These are phyloP conservation scores for Streptanthus diversifolius DNA, from an alignment of 345 rosid species.

Conservation along the genomic window DNA sequence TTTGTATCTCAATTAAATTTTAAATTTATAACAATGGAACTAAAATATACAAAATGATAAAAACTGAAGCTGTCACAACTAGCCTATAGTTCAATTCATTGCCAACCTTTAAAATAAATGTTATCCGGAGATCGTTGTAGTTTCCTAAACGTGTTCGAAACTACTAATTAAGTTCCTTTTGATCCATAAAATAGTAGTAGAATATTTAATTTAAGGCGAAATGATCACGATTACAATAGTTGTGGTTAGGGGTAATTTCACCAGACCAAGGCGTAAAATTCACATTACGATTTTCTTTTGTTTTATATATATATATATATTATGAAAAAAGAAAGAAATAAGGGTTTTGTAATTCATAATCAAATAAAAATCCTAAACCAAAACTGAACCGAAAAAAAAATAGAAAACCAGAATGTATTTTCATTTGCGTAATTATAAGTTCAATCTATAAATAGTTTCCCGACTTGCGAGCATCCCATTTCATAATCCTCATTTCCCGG, in stretches of 20 bases:
- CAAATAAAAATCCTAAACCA: background rate
- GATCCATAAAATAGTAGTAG: background rate
- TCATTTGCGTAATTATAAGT: slow-evolving; percentile 8
- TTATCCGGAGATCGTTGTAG: background rate
- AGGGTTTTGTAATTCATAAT: background rate
- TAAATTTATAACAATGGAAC: background rate
- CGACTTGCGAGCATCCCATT: background rate
- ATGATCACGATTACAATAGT: slow-evolving; percentile 1
- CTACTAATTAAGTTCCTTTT: slow-evolving; percentile 10
- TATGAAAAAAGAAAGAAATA: background rate
- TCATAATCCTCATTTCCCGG: slow-evolving; percentile 32
- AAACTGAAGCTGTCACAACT: background rate
- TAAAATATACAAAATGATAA: background rate
- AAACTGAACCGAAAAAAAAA: too few relatives aligned
- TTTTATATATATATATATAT: too few relatives aligned
- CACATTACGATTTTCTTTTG: background rate
- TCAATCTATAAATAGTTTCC: slow-evolving; percentile 30
- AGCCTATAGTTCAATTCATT: background rate
- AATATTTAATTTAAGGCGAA: background rate
- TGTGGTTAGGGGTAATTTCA: background rate
- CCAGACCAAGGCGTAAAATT: background rate
- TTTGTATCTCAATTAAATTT: background rate
- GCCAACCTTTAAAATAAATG: background rate
- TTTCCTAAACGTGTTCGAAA: slow-evolving; percentile 18
- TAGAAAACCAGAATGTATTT: background rate